Base-by-base conservation (phyloP, 208 protist species). In the Leptomonas pyrrhocoris region DNA sequence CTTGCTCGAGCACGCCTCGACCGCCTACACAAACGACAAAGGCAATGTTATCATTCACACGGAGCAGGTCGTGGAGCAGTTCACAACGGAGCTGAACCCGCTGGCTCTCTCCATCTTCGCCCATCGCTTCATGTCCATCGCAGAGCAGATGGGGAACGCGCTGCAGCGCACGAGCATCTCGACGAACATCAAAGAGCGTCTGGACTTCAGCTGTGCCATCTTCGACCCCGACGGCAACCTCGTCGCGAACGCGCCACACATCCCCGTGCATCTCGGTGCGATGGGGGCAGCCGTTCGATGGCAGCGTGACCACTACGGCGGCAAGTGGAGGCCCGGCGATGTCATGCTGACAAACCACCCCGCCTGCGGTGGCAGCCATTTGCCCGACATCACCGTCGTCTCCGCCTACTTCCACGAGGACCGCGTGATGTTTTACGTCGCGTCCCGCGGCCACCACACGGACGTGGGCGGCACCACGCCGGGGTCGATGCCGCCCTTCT, bases 341-440 rank as follows among this genome's bases (percentile, higher is more conserved):
- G 95, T 98, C 0, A 68, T 99, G 34, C 63, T 98, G 31, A 84
- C 88, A 2, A 99, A 99, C 84, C 95, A 98, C 71, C 98, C 98
- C 28, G 74, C 77, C 45, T 93, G 89, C 55, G 98, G 97, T 56
- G 98, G 98, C 28, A 95, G 87, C 34, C 98, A 99, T 78, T 80
- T 99, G 40, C 97, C 97, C 27, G 97, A 99, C 78, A 96, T 99
- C 66, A 99, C 97, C 25, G 96, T 99, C n/a, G 97, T 98, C 49
- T 86, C 85, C 53, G 94, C 97, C 30, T 94, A 96, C 54, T 94
- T 92, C 57, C 63, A 83, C 27, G 62, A 74, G 50, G 80, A 81
- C 18, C 76, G 77, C 50, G 60, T 86, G 25, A 59, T 89, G 36
- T 98, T 98, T 74, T 99, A 94, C 59, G 94, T 99, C 13, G 98